A percentile compares a stretch with the other conserved stretches of the same genome.
These are phyloP conservation scores for Psilocybe azurescens DNA, from an alignment of 768 basidiomycete genomes.

Conservation along the genomic window DNA sequence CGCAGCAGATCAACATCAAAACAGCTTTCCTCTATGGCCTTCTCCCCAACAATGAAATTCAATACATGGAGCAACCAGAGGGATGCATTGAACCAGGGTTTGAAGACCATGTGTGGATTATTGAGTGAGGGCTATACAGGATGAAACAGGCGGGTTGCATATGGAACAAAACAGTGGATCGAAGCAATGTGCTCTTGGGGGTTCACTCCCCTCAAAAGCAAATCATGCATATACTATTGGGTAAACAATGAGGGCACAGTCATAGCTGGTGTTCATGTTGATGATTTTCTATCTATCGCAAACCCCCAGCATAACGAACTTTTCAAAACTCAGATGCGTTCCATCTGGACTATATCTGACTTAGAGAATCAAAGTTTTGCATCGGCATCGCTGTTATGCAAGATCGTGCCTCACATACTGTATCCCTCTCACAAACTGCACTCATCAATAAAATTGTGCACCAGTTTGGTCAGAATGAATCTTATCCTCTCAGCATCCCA, in stretches of 20 bases:
- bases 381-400: constrained; percentile 43
- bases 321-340: constrained; percentile 15
- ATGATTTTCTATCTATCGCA: constrained; percentile 32
- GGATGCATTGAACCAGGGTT: constrained; percentile 34
- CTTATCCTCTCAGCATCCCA: constrained; percentile 17
- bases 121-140: constrained; percentile 36
- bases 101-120: constrained; percentile 28
- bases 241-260: constrained; percentile 18
- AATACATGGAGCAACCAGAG: constrained; percentile 41
- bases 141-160: constrained; percentile 41
- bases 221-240: constrained; percentile 39
- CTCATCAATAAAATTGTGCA: constrained; percentile 35
- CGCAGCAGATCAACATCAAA: constrained; percentile 45
- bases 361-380: constrained; percentile 34
- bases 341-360: constrained; percentile 24
- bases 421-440: constrained; percentile 26
- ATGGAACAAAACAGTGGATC: constrained; percentile 42
- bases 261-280: constrained; percentile 38
- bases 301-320: background rate
- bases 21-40: constrained; percentile 43
- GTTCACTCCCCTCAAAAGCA: constrained; percentile 32
- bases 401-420: constrained; percentile 21
- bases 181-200: constrained; percentile 31
- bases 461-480: constrained; percentile 29
- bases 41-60: constrained; percentile 31